Base-by-base conservation (phyloP, 306 rosid genomes). In the Bauhinia variegata region DNA sequence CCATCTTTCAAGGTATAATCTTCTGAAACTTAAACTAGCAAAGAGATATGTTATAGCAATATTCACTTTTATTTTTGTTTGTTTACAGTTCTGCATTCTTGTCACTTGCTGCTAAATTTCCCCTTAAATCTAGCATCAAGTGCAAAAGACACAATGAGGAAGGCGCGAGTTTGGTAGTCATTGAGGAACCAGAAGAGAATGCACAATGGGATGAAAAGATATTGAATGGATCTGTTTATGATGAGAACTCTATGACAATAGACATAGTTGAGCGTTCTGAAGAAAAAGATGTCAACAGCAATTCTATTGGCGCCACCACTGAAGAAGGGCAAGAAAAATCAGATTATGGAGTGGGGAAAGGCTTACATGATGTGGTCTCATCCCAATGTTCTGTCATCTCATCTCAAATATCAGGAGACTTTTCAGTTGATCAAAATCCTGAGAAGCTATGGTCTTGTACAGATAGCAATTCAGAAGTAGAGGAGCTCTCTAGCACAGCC, bases 101-200 rank as follows among this genome's bases (percentile, higher is more conserved):
- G 97, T 79, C 99, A 15, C 88, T 95, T 23, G 99, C 95, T 70
- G 92, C 99, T 60, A 97, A 70, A 53, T 95, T 73, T 73, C 95
- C 97, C 28, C 67, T 71, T 50, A 82, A 76, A 39, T 56, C 82
- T 28, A 73, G 65, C 68, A 75, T 80, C 70, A 68, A 38, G 4
- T 28, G 55, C 60, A 13, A 78, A 43, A 46, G 65, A 52, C 62
- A 63, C 67, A 49, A 18, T 6, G 68, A 51, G 1, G 75, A 72
- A 67, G 72, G 74, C 63, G 62, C 72, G 23, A 49, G 68, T 68
- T 62, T 55, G 59, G 15, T 32, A n/a, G 67, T 60, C 50, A 39
- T 65, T 31, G 63, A 46, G 57, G 75, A 73, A 54, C 79, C 79
- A 18, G 79, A 47, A 68, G 75, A 78, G 59, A 68, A 32, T 41